Evolutionary conservation across 768 basidiomycete genomes (phyloP).

Genomic region (Serendipita sp.): DNA sequence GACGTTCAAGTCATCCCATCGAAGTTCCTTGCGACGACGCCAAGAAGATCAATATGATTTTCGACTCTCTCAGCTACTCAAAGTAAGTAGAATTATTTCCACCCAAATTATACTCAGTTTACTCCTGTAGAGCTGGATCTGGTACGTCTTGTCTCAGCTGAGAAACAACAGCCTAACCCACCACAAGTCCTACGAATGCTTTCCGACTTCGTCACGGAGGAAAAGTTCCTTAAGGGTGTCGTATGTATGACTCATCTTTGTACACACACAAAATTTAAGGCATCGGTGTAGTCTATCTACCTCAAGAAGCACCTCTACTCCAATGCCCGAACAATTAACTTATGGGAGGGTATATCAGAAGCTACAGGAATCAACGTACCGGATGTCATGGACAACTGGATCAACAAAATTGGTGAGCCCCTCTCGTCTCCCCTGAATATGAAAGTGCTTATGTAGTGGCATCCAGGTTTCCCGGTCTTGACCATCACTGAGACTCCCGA

Average conservation of each 20-base stretch:
- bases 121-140: conserved; percentile 72
- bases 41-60: conserved; percentile 62
- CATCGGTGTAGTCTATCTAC: conserved; percentile 44
- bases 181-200: conserved; percentile 77
- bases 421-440: background rate
- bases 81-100: background rate
- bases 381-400: conserved; percentile 83
- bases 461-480: conserved; percentile 68
- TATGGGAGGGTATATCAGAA: conserved; percentile 72
- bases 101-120: conserved; percentile 60
- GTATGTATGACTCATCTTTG: background rate
- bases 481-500: conserved; percentile 61
- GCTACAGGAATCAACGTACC: conserved; percentile 60
- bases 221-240: conserved; percentile 72
- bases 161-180: conserved; percentile 11
- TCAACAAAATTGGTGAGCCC: conserved; percentile 39
- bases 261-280: too few species aligned
- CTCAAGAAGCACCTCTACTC: conserved; percentile 75
- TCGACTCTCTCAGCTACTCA: background rate
- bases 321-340: conserved; percentile 70
- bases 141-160: conserved; percentile 24
- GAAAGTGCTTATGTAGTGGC: conserved; percentile 21
- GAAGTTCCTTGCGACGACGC: conserved; percentile 83
- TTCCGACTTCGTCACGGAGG: conserved; percentile 73
- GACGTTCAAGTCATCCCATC: conserved; percentile 79